Conservation (phyloP, 2,329 filamentous ascomycete species). For the Penicillium occitanis region DNA sequence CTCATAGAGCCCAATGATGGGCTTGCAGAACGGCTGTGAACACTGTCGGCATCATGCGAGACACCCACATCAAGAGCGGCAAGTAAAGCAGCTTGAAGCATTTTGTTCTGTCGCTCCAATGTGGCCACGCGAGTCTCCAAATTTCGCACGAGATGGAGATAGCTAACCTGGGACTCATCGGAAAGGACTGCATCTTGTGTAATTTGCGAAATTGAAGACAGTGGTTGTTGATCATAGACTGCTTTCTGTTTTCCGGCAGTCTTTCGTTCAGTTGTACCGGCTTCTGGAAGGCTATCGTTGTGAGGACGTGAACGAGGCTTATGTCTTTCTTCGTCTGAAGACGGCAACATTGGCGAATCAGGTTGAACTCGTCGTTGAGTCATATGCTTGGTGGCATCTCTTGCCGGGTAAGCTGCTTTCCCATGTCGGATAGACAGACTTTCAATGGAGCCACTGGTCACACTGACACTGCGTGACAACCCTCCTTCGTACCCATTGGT, state of each 20-base stretch:
- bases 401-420: slow-evolving; percentile 23
- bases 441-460: slow-evolving; percentile 19
- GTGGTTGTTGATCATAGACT: slow-evolving; percentile 17
- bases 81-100: slow-evolving; percentile 44
- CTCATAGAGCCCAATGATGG: slow-evolving; percentile 11
- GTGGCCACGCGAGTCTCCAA: slow-evolving; percentile 41
- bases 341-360: slow-evolving; percentile 38
- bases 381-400: slow-evolving; percentile 24
- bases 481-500: slow-evolving; percentile 20
- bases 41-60: slow-evolving; percentile 32
- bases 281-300: not conserved
- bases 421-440: slow-evolving; percentile 8
- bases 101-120: slow-evolving; percentile 45
- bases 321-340: slow-evolving; percentile 39
- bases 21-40: slow-evolving; percentile 26
- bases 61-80: slow-evolving; percentile 41
- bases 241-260: not conserved
- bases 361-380: slow-evolving; percentile 24
- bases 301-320: not conserved
- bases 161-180: slow-evolving; percentile 27
- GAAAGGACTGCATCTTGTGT: slow-evolving; percentile 28
- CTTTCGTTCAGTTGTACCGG: not conserved
- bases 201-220: slow-evolving; percentile 13
- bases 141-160: slow-evolving; percentile 24
- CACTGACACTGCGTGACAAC: slow-evolving; percentile 20